Evolutionary conservation across 78 protist species (phyloP).

Genomic region (Blattamonas nauphoetae): DNA sequence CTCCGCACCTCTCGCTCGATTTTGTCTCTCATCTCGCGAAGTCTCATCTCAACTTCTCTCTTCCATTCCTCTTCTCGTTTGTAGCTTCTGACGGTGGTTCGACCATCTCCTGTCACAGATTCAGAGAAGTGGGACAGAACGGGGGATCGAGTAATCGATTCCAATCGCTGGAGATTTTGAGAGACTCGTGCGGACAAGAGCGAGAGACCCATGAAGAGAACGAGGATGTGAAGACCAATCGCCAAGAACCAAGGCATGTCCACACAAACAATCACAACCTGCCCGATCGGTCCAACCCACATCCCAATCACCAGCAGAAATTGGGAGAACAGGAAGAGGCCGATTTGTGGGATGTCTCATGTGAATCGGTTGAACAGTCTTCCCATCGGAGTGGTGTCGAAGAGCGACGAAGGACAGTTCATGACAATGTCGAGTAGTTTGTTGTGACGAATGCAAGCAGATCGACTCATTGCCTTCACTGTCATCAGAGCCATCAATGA

Average conservation of each 20-base stretch:
- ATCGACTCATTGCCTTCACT: no score
- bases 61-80: background rate
- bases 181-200: background rate
- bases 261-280: background rate
- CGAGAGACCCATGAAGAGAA: background rate
- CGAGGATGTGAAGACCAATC: background rate
- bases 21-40: no score
- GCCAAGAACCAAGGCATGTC: slow-evolving; percentile 14
- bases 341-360: slow-evolving; percentile 14
- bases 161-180: slow-evolving; percentile 9
- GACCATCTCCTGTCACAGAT: background rate
- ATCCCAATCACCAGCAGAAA: background rate
- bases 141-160: background rate
- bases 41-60: no score
- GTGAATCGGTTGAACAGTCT: slow-evolving; percentile 89
- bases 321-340: background rate
- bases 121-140: background rate
- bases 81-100: background rate
- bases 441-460: no score
- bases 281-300: background rate
- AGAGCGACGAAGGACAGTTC: slow-evolving; percentile 76
- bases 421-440: no score
- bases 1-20: no score
- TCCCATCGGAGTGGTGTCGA: slow-evolving; percentile 94
- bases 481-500: no score